Base-by-base conservation (phyloP, 495 filamentous ascomycete genomes). In the Clavariopsis aquatica region DNA sequence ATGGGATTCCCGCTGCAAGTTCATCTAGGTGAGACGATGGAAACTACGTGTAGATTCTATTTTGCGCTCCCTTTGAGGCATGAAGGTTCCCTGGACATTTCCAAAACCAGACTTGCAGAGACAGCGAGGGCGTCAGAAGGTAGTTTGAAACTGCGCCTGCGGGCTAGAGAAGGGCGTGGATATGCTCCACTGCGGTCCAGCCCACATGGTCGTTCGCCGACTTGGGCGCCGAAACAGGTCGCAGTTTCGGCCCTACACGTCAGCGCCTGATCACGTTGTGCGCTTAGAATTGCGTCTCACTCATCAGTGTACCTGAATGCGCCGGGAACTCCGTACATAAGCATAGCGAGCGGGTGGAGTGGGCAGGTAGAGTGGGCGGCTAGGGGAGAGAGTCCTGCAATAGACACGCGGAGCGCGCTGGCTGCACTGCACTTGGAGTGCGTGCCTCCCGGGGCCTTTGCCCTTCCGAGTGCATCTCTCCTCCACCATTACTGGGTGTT, bases 201-300 rank as follows among this genome's bases (percentile, higher is more conserved):
- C 6, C 38, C 15, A 43, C 47, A 3, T 49, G 47, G 47, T 49
- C 24, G 47, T 47, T 47, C 43, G 19, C 43, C 43, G 43, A 47
- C 43, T 23, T 19, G 15, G 19, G 19, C 5, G 43, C 43, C 43
- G 43, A 47, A 47, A 47, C 43, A 47, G 4, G 43, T 49, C 38
- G 38, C 6, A n/a, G 38, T 7, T 43, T 43, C 38, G 38, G 38
- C 13, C 38, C 38, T 2, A 17, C 38, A 17, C 38, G 9, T 43
- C 38, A 43, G 38, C 38, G 38, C 38, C 38, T 10, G 13, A 17
- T 43, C 38, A 43, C 38, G 38, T 43, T 43, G 6, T 9, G 8
- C 2, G 38, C 38, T 43, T 43, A n/a, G n/a, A n/a, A 43, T 43
- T 43, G 13, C 38, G 38, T 43, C n/a, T 43, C 12, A 8, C 12